phyloP scores from a whole-genome alignment of 31 red algal genomes.

The Asparagopsis taxiformis region DNA sequence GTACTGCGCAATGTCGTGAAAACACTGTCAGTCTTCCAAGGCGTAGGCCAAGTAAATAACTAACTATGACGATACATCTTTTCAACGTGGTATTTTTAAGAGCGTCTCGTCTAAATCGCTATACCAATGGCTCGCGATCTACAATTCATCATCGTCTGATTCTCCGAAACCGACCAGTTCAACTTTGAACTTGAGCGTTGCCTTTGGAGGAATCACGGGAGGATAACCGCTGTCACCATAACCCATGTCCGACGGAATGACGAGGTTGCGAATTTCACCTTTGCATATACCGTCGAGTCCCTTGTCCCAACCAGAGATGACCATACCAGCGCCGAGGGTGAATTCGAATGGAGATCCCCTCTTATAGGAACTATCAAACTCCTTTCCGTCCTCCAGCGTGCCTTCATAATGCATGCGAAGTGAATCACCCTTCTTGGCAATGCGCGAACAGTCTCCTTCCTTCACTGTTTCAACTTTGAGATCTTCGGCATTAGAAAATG shows the following conservation, averaged over 20 bases:
- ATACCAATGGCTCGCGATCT: too few species aligned
- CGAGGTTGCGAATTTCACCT: constrained; percentile 39
- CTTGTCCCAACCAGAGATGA: constrained; percentile 71
- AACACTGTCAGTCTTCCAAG: too few species aligned
- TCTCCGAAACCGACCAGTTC: constrained; percentile 76
- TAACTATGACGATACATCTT: too few species aligned
- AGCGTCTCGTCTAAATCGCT: too few species aligned
- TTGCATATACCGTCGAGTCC: constrained; percentile 44
- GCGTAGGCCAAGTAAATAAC: too few species aligned
- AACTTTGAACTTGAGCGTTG: constrained; percentile 85
- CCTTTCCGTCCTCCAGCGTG: constrained; percentile 46
- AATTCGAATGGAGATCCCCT: constrained; percentile 56
- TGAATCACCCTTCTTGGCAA: constrained; percentile 38
- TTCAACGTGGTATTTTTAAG: too few species aligned
- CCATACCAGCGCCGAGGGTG: constrained; percentile 45
- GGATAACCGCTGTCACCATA: constrained; percentile 82
- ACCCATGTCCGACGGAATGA: constrained; percentile 65
- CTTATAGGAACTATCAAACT: constrained; percentile 70
- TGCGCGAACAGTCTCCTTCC: constrained; percentile 20
- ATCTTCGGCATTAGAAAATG: too few species aligned
- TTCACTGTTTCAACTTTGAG: constrained; percentile 35
- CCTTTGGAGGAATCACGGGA: constrained; percentile 81
- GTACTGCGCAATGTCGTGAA: neutral
- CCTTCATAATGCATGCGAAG: constrained; percentile 49
- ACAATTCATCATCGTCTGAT: too few species aligned